Conservation (phyloP, 202 grass and related monocot genomes). For the Carex arenaria region DNA sequence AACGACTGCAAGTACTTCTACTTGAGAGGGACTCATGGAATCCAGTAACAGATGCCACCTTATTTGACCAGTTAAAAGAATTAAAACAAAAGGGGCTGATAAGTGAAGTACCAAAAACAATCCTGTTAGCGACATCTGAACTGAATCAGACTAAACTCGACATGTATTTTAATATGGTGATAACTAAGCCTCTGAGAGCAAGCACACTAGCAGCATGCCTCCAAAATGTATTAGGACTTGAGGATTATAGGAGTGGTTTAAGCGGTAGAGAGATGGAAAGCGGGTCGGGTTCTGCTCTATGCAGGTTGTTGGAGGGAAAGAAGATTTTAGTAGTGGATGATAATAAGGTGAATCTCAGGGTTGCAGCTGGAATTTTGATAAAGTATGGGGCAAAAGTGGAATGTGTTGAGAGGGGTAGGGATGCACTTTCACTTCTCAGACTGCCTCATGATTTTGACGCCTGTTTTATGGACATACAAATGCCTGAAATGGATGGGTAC, state of each 20-base stretch:
- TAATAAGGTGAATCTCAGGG: slow-evolving; percentile 87
- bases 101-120: slow-evolving; percentile 41
- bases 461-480: slow-evolving; percentile 99
- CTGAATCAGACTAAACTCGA: slow-evolving; percentile 45
- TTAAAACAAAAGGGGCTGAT: slow-evolving; percentile 32
- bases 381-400: slow-evolving; percentile 85
- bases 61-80: slow-evolving; percentile 39
- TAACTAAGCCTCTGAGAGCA: slow-evolving; percentile 85
- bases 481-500: slow-evolving; percentile 99
- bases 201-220: slow-evolving; percentile 84
- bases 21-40: slow-evolving; percentile 67
- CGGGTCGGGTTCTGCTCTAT: slow-evolving; percentile 41
- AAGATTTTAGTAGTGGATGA: slow-evolving; percentile 96
- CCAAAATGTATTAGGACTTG: slow-evolving; percentile 58
- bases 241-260: slow-evolving; percentile 24
- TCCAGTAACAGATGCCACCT: slow-evolving; percentile 32
- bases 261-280: slow-evolving; percentile 40
- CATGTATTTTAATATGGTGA: slow-evolving; percentile 52
- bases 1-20: slow-evolving; percentile 47
- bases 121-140: slow-evolving; percentile 73
- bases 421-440: slow-evolving; percentile 63
- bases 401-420: slow-evolving; percentile 86
- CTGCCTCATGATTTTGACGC: slow-evolving; percentile 69
- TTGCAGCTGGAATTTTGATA: slow-evolving; percentile 65
- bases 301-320: slow-evolving; percentile 67